These are phyloP conservation scores for Pseudopediastrum boryanum DNA, from an alignment of 139 green algal genomes.

Conservation along the genomic window DNA sequence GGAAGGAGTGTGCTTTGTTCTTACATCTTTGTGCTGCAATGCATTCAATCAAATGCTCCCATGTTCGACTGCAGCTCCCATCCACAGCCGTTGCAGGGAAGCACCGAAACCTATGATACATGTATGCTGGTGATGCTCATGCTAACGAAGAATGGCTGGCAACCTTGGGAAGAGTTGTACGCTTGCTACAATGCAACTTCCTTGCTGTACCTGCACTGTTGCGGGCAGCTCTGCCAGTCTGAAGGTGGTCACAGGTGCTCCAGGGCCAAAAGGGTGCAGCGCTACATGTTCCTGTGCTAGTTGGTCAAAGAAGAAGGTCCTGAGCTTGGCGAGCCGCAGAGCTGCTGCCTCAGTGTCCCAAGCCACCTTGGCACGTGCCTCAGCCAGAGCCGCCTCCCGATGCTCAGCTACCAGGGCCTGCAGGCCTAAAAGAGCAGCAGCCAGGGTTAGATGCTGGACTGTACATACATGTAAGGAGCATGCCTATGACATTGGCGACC, in stretches of 20 bases:
- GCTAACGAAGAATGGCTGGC: no score
- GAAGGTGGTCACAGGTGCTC: not conserved
- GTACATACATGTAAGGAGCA: not conserved
- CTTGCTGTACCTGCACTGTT: constrained; percentile 23
- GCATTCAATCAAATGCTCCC: no score
- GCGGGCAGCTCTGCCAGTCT: constrained; percentile 5
- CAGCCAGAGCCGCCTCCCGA: not conserved
- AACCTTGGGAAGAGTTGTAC: no score
- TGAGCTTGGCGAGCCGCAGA: constrained; percentile 11
- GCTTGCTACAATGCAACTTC: no score
- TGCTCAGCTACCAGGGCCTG: not conserved
- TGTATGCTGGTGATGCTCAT: no score
- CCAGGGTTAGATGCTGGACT: not conserved
- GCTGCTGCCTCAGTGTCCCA: constrained; percentile 19
- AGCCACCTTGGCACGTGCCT: constrained; percentile 22
- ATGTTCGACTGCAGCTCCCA: no score
- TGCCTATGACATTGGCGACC: not conserved
- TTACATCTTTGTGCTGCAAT: no score
- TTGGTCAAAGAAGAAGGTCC: not conserved
- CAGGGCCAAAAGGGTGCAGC: not conserved
- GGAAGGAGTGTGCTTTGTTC: no score
- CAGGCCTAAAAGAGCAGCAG: constrained; percentile 9
- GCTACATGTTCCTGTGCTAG: not conserved
- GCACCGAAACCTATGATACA: no score
- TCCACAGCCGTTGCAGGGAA: no score